Conservation (phyloP, 2,329 filamentous ascomycete genomes). For the Cyphellophora europaea region DNA sequence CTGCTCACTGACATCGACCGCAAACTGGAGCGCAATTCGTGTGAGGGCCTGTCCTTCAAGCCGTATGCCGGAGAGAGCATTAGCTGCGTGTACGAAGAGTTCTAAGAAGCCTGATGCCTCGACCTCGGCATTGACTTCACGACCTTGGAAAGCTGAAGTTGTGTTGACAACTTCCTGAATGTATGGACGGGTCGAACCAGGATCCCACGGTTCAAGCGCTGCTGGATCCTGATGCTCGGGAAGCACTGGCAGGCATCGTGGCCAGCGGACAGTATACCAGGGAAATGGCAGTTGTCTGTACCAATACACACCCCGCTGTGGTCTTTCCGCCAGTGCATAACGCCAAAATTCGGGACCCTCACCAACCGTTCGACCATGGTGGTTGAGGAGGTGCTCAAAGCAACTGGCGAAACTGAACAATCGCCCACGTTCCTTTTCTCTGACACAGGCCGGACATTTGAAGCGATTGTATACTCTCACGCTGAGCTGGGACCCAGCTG, state of each 20-base stretch:
- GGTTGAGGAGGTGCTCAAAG: constrained; percentile 22
- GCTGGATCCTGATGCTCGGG: constrained; percentile 20
- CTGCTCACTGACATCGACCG: constrained; percentile 9
- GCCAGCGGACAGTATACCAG: constrained; percentile 23
- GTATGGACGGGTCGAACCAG: constrained; percentile 14
- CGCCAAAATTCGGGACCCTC: constrained; percentile 20
- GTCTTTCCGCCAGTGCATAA: constrained; percentile 10
- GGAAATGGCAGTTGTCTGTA: constrained; percentile 12
- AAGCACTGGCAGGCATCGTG: constrained; percentile 22
- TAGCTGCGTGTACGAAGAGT: constrained; percentile 18
- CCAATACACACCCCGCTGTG: constrained; percentile 3
- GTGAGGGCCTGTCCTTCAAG: constrained; percentile 17
- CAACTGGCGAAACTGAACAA: constrained; percentile 16
- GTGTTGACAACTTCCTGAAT: constrained; percentile 3
- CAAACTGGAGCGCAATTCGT: constrained; percentile 21
- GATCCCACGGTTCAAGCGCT: constrained; percentile 19
- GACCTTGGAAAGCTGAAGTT: constrained; percentile 17
- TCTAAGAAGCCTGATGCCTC: constrained; percentile 14
- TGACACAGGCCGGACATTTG: constrained; percentile 22
- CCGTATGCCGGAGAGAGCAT: constrained; percentile 12
- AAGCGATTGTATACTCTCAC: constrained; percentile 16
- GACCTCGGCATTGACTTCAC: constrained; percentile 5
- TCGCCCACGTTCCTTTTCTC: not conserved
- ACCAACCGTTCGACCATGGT: constrained; percentile 18
- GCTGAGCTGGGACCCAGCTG: constrained; percentile 7